Base-by-base conservation (phyloP, 202 grass and related monocot species). In the Schoenoplectus tabernaemontani region DNA sequence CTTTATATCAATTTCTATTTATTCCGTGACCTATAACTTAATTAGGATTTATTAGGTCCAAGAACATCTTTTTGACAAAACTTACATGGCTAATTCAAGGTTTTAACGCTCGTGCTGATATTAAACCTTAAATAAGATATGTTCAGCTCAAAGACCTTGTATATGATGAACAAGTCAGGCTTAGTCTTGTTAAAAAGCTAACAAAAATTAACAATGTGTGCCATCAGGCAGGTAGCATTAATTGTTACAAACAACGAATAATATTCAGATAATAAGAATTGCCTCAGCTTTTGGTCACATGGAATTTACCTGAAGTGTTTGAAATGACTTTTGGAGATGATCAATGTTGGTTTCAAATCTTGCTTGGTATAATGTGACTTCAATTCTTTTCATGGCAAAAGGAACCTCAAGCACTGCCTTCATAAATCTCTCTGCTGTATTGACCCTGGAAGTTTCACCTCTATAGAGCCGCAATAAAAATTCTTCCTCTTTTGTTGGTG, bases 401-500 rank as follows among this genome's bases (percentile, higher is more conserved):
- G 91, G 89, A 84, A 97, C 85, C 79, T 85, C 80, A 72, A 97
- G 87, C 37, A 93, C 48, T 17, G 57, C 61, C 85, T 91, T 93
- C 37, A 97, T 71, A 90, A 97, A 93, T 64, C 59, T 43, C 79
- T 97, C 93, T 3, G 89, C 93, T 43, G 71, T 82, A 88, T 86
- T 84, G 71, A 97, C 81, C 73, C 84, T 91, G 79, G 85, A 80
- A 80, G 85, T 30, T 32, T 93, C 91, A 10, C 84, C 89, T 62
- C 36, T 88, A 58, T 93, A 91, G 79, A 46, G 51, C 84, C 70
- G 87, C 43, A 95, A 78, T 82, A 72, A 88, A 39, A 91, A 61
- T 59, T 93, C 87, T 82, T 97, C 93, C 71, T 93, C 85, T 89
- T 91, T 97, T 9, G 89, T 93, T 2, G 91, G 93, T 80, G 91